Evolutionary conservation across 2,329 filamentous ascomycete species (phyloP), one percentile per base, ranked within the genome.

Genomic region (Dactylonectria macrodidyma): DNA sequence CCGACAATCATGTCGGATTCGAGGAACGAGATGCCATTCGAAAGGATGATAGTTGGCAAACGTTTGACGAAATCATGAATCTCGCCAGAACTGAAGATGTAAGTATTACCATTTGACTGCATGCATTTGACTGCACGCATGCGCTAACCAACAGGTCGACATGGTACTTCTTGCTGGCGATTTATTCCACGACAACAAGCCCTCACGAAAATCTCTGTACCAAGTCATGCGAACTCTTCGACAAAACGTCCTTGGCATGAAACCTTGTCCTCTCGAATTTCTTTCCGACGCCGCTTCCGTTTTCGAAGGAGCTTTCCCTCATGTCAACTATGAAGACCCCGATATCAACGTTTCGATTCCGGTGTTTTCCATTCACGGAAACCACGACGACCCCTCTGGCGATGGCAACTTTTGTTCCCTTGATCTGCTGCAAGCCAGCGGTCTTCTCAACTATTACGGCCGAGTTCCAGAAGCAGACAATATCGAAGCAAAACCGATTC

Each of bases 291-390:
- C 94, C 8, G 94, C 91, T 73, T 93, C 97, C 76, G 93, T 95
- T 70, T 98, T 99, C 75, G 92, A 94, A 69, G 93, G 93, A 7
- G 91, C 94, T 0, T 97, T 98, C 78, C 92, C 94, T 57, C 93
- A 98, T 79, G 95, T 97, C 81, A 99, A 99, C 81, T 99, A 99
- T 81, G 95, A 98, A 81, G 96, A 99, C 76, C 90, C 94, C 26
- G 94, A 99, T 75, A 98, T 99, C 81, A 99, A 99, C 76, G 90
- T 99, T 68, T 94, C 95, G 1, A 98, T 98, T 63, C 96, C 96
- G 0, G 95, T 99, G 33, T 99, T 99, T 79, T 97, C 95, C 1
- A 99, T 99, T 47, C 97, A 99, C 76, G 96, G 96, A 52, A 99
- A 99, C 77, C 96, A 99, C 79, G 96, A 99, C 78, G 96, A 99